Conservation (phyloP, 2,329 filamentous ascomycete genomes). For the Calonectria pauciramosa region DNA sequence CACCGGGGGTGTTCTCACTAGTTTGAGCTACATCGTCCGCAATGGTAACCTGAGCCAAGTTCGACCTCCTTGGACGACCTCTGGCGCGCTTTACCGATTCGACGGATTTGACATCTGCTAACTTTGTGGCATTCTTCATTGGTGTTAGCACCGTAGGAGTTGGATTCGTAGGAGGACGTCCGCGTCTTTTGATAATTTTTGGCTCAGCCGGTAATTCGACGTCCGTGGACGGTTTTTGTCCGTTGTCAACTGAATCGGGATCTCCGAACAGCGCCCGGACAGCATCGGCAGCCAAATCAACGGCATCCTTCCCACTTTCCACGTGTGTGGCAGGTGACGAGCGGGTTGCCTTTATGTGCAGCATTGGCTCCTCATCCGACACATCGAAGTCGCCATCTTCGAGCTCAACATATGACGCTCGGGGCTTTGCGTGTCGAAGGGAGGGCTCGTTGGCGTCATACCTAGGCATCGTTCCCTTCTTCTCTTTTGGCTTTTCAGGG, state of each 20-base stretch:
- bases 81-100: constrained; percentile 37
- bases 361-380: constrained; percentile 59
- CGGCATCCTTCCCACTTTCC: constrained; percentile 39
- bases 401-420: constrained; percentile 63
- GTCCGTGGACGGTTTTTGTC: constrained; percentile 6
- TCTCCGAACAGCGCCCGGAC: constrained; percentile 47
- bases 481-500: constrained; percentile 29
- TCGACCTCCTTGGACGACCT: constrained; percentile 48
- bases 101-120: constrained; percentile 9
- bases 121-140: not conserved
- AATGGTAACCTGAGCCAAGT: constrained; percentile 29
- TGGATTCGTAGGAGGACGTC: constrained; percentile 50
- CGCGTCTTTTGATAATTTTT: constrained; percentile 42
- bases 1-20: constrained; percentile 1
- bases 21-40: constrained; percentile 14
- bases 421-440: constrained; percentile 67
- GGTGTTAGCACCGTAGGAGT: constrained; percentile 18
- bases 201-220: constrained; percentile 16
- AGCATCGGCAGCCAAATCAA: constrained; percentile 57
- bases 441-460: constrained; percentile 63
- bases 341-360: not conserved
- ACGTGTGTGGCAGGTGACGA: constrained; percentile 20
- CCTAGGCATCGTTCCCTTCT: constrained; percentile 36
- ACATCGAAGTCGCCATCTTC: constrained; percentile 57
- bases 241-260: constrained; percentile 14